phyloP scores from a whole-genome alignment of 1,139 yeast species.

The Blastobotrys petasosporus region DNA sequence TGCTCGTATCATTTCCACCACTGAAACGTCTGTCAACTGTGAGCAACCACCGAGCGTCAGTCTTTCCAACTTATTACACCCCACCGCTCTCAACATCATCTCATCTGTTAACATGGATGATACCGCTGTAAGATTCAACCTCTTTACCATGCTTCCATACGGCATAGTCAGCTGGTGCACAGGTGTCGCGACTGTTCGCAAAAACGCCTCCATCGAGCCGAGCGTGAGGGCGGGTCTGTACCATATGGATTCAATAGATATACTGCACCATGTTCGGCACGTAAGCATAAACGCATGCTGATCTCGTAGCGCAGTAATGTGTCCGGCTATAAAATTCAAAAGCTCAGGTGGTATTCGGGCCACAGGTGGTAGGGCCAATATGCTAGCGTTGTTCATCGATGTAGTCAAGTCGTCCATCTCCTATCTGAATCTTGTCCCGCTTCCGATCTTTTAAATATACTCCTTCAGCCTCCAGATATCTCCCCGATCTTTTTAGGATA shows the following conservation, averaged over 20 bases:
- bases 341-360: conserved; percentile 75
- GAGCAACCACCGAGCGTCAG: conserved; percentile 79
- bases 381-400: no score
- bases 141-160: conserved; percentile 67
- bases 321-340: conserved; percentile 61
- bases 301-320: conserved; percentile 58
- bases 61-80: conserved; percentile 75
- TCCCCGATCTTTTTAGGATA: no score
- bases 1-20: conserved; percentile 54
- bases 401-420: not conserved
- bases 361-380: conserved; percentile 39
- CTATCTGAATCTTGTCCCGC: not conserved
- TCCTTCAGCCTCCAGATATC: no score
- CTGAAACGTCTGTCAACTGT: conserved; percentile 54
- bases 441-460: not conserved
- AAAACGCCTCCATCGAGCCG: conserved; percentile 11
- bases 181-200: conserved; percentile 8
- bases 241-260: conserved; percentile 80
- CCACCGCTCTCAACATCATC: conserved; percentile 34
- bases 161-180: conserved; percentile 41
- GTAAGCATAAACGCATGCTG: conserved; percentile 65
- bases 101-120: conserved; percentile 63
- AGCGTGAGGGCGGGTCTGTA: conserved; percentile 59
- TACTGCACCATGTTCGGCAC: conserved; percentile 74
- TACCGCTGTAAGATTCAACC: conserved; percentile 75